Percentiles rank a stretch among this genome's conserved stretches.
These are phyloP conservation scores for Hevea brasiliensis DNA, from an alignment of 345 rosid genomes.

Conservation along the genomic window DNA sequence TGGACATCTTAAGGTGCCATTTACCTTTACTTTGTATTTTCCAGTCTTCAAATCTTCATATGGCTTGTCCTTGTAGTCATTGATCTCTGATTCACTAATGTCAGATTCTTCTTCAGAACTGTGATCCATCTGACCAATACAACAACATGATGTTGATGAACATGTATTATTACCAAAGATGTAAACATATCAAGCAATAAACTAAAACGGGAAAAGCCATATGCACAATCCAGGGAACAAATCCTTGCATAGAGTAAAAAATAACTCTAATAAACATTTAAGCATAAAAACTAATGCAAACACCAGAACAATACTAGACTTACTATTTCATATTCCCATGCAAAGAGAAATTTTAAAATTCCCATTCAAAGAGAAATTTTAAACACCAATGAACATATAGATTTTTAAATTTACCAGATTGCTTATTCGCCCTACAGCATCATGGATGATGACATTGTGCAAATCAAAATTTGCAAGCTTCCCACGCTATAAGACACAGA, in stretches of 20 bases:
- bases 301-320: too few species aligned
- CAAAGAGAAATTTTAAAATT: too few species aligned
- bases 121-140: constrained; percentile 45
- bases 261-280: not conserved
- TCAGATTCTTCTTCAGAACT: constrained; percentile 81
- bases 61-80: constrained; percentile 54
- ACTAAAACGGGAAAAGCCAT: not conserved
- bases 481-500: too few species aligned
- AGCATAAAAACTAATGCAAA: not conserved
- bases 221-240: not conserved
- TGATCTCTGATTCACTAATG: constrained; percentile 77
- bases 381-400: too few species aligned
- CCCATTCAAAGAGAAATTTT: too few species aligned
- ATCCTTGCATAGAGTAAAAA: not conserved
- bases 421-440: too few species aligned
- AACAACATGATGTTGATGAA: too few species aligned
- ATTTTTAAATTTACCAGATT: too few species aligned
- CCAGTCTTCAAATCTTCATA: constrained; percentile 52
- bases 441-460: too few species aligned
- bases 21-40: constrained; percentile 55
- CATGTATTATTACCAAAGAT: not conserved
- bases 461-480: too few species aligned
- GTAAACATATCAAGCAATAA: not conserved
- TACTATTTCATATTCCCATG: too few species aligned
- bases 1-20: constrained; percentile 70